Evolutionary conservation across 2,329 filamentous ascomycete species (phyloP).

Genomic region (Aureobasidium sp.): DNA sequence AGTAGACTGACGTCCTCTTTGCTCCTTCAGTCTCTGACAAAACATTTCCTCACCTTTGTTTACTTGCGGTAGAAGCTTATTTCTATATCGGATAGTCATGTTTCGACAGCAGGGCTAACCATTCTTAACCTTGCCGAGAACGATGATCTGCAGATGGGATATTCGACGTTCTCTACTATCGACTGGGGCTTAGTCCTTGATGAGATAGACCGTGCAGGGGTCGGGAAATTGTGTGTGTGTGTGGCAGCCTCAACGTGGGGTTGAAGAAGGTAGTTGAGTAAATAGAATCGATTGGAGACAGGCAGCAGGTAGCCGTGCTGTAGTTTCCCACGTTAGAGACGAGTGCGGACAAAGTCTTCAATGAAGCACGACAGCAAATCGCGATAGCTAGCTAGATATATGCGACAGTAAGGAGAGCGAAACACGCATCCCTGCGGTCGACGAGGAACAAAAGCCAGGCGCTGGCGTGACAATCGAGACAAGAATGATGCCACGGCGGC

Average conservation of each 20-base stretch:
- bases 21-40: background rate
- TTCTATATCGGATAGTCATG: background rate
- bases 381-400: background rate
- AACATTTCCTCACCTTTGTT: background rate
- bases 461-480: background rate
- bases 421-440: background rate
- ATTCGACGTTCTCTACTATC: slow-evolving; percentile 5
- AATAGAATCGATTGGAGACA: background rate
- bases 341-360: background rate
- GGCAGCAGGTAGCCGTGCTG: background rate
- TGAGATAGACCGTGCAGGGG: slow-evolving; percentile 4
- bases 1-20: background rate
- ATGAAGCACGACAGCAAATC: background rate
- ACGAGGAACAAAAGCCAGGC: background rate
- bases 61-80: background rate
- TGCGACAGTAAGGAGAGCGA: slow-evolving; percentile 3
- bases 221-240: slow-evolving; percentile 10
- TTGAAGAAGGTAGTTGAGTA: background rate
- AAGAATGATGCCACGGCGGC: background rate
- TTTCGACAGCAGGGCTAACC: background rate
- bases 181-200: background rate
- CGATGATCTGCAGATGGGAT: slow-evolving; percentile 2
- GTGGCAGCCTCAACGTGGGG: slow-evolving; percentile 12
- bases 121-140: background rate
- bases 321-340: background rate